Evolutionary conservation across 768 basidiomycete genomes (phyloP), one percentile per base, ranked within the genome.

Genomic region (Agrocybe praecox): DNA sequence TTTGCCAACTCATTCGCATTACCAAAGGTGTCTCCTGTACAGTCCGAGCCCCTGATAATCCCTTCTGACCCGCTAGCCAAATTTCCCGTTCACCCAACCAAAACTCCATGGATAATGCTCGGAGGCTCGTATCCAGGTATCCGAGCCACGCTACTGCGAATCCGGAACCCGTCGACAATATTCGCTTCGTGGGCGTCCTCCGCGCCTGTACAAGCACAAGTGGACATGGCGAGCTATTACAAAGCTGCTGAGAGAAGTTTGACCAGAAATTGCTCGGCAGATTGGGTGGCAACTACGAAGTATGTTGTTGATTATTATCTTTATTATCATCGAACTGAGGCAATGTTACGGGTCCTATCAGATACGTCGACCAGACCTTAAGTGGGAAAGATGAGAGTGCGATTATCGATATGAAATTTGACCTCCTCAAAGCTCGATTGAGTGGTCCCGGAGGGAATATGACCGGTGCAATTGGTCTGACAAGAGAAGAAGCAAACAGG

Each of bases 91-190:
- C 78, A 80, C 65, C 80, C 80, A 0, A 74, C 73, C 24, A 55
- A 55, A 14, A 75, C 73, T 0, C 80, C 80, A 1, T 82, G 80
- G 80, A 56, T 82, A 2, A 79, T 75, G 68, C 67, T 82, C 6
- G 80, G 80, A 1, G 80, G 79, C 4, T 81, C 80, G 4, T 82
- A 82, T 57, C 80, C 80, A 0, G 80, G 80, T 0, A 66, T 80
- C 19, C 71, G 80, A 21, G 75, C 76, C 11, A 74, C 79, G 1
- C 65, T 77, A 23, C 67, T 82, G 36, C 76, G 80, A 15, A 67
- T 76, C 33, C 76, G 80, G 11, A 82, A 80, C 59, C 80, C 80
- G 0, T 69, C 73, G 26, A 74, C 70, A 2, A 76, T 81, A 15
- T 80, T 73, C 57, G 80, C 80, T 1, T 64, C 75, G 15, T 82